Evolutionary conservation across 2,329 filamentous ascomycete genomes (phyloP).

Genomic region (Scedosporium dehoogii): DNA sequence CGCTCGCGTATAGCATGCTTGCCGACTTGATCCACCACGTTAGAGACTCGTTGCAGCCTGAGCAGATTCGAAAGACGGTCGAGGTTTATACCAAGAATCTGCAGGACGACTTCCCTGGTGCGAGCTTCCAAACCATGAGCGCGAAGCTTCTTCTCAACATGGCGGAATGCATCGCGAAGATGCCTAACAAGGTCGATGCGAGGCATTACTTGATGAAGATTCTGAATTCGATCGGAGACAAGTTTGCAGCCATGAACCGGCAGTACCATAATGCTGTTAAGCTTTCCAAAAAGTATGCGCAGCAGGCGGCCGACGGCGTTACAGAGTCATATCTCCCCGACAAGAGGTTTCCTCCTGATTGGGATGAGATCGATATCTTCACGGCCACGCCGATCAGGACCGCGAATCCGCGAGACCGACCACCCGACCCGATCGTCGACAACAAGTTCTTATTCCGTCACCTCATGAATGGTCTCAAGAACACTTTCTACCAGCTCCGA

Average conservation of each 20-base stretch:
- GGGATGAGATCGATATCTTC: conserved; percentile 98
- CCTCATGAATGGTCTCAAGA: conserved; percentile 88
- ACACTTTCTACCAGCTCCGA: conserved; percentile 89
- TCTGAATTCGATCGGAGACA: conserved; percentile 93
- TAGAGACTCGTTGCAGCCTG: conserved; percentile 73
- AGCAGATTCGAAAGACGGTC: conserved; percentile 91
- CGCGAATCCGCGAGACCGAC: conserved; percentile 71
- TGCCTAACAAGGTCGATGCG: conserved; percentile 87
- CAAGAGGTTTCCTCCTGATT: conserved; percentile 71
- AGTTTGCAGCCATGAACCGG: conserved; percentile 95
- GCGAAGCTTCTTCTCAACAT: conserved; percentile 94
- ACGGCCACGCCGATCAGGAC: conserved; percentile 93
- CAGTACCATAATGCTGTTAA: conserved; percentile 95
- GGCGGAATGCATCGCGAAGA: conserved; percentile 93
- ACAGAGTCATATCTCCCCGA: conserved; percentile 79
- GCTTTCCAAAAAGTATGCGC: conserved; percentile 66
- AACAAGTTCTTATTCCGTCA: conserved; percentile 99
- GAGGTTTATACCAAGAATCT: conserved; percentile 96
- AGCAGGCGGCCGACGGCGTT: conserved; percentile 52
- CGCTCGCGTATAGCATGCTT: conserved; percentile 95
- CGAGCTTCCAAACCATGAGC: conserved; percentile 99
- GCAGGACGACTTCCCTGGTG: conserved; percentile 91
- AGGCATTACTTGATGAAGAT: conserved; percentile 96
- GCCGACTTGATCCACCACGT: conserved; percentile 97
- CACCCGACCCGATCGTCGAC: conserved; percentile 82